Conservation (phyloP, 352 stramenopile species). For the Phytophthora hybrid region DNA sequence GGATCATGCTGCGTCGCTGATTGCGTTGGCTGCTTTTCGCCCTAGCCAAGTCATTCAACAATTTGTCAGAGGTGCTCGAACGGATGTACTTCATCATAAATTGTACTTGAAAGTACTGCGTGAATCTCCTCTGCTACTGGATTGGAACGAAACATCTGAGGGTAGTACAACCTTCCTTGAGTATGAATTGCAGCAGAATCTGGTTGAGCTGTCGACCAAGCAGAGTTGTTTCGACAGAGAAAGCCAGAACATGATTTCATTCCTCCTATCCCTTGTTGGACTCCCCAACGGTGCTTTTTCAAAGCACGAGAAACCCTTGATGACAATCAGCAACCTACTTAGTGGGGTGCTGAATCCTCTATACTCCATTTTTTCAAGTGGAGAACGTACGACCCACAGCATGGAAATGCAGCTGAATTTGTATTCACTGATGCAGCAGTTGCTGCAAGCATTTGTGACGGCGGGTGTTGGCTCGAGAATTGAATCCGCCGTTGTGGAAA, state of each 20-base stretch:
- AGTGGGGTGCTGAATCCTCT: conserved; percentile 25
- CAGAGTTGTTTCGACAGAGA: conserved; percentile 38
- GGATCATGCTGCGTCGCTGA: conserved; percentile 24
- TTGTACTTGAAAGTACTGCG: conserved; percentile 38
- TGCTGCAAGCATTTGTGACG: conserved; percentile 26
- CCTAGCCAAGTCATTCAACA: conserved; percentile 39
- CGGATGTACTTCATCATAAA: conserved; percentile 27
- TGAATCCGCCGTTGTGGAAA: conserved; percentile 5
- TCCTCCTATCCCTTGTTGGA: conserved; percentile 37
- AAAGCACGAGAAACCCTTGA: conserved; percentile 1
- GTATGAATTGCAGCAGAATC: conserved; percentile 31
- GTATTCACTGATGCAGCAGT: conserved; percentile 21
- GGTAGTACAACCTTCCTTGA: conserved; percentile 18
- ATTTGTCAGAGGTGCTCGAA: conserved; percentile 32
- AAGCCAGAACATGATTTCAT: conserved; percentile 33
- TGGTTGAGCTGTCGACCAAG: conserved; percentile 33
- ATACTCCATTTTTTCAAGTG: not conserved
- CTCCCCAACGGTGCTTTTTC: not conserved
- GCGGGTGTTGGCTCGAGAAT: not conserved
- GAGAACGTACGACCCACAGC: not conserved
- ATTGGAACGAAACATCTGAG: conserved; percentile 31
- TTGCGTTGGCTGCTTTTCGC: conserved; percentile 40
- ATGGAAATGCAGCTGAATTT: conserved; percentile 21
- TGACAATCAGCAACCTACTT: conserved; percentile 24
- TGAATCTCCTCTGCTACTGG: conserved; percentile 39